Evolutionary conservation across 371 early-diverging fungal genomes (phyloP).

Genomic region (Mucor irregularis): DNA sequence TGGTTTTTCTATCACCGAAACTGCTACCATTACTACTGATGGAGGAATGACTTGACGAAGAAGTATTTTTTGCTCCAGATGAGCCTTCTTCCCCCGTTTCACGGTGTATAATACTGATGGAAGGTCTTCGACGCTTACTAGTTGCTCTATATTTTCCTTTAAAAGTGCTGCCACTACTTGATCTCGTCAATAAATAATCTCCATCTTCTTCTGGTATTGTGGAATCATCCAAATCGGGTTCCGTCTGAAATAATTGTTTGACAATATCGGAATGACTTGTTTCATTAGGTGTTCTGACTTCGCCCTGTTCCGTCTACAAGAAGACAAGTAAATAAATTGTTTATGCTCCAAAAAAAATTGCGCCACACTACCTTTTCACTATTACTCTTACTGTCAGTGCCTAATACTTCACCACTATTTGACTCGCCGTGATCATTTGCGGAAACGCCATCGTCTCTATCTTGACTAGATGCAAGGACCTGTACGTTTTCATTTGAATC

Average conservation of each 20-base stretch:
- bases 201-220: not conserved
- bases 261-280: not conserved
- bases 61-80: not conserved
- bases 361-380: too few species aligned
- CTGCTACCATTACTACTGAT: constrained; percentile 1
- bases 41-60: constrained; percentile 1
- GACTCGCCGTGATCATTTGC: too few species aligned
- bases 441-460: too few species aligned
- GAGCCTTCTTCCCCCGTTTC: not conserved
- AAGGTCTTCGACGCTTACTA: not conserved
- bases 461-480: too few species aligned
- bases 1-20: not conserved
- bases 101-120: constrained; percentile 2
- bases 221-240: constrained; percentile 4
- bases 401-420: too few species aligned
- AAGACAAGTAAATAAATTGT: not conserved
- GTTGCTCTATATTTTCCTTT: not conserved
- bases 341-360: too few species aligned
- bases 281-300: not conserved
- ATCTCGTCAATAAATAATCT: not conserved
- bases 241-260: not conserved
- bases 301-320: not conserved
- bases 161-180: not conserved
- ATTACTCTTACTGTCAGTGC: too few species aligned
- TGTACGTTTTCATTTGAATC: not conserved